These are phyloP conservation scores for Nyctanthes arbortristis DNA, from an alignment of 257 asterid species.

Conservation along the genomic window DNA sequence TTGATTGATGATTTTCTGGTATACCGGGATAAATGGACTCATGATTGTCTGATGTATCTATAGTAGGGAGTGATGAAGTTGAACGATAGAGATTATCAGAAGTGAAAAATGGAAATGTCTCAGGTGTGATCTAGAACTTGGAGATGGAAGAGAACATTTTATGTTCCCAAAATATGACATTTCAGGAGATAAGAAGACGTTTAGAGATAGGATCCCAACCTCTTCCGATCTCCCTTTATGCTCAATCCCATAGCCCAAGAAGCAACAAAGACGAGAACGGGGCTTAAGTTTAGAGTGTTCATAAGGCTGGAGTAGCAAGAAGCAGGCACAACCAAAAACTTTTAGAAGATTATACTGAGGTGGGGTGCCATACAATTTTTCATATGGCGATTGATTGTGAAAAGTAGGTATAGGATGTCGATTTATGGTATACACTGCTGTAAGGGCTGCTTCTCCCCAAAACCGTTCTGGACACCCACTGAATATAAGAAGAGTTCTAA, in stretches of 20 bases:
- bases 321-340: neutral
- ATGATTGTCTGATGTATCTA: neutral
- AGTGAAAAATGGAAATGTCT: neutral
- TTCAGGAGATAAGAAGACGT: neutral
- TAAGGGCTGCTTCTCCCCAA: neutral
- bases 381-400: neutral
- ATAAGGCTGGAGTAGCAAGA: neutral
- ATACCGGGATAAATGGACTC: too few relatives aligned
- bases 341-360: neutral
- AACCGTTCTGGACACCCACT: neutral
- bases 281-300: neutral
- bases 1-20: too few relatives aligned
- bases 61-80: neutral
- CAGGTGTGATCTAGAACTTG: neutral
- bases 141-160: neutral
- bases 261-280: neutral
- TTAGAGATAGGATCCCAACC: neutral
- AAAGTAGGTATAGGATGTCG: neutral
- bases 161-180: slow-evolving; percentile 4
- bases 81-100: neutral
- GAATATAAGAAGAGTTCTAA: neutral
- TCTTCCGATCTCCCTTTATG: neutral
- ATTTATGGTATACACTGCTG: neutral
- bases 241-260: slow-evolving; percentile 3
- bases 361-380: neutral